Evolutionary conservation across 805 yeast genomes (phyloP), one percentile per base, ranked within the genome.

Genomic region (Metschnikowia chrysomelidarum): DNA sequence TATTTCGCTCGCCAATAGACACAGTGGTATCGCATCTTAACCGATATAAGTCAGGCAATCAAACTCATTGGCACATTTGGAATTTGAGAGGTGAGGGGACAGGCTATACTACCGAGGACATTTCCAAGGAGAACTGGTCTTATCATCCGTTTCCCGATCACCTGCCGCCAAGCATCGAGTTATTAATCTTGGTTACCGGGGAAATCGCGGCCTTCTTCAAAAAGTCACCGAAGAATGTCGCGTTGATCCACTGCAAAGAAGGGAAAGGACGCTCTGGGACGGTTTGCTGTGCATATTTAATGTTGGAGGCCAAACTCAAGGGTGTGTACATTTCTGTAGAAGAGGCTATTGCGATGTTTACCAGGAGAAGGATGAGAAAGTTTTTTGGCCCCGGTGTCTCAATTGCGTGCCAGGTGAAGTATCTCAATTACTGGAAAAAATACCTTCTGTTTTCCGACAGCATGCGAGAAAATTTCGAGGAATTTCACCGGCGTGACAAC

Each of bases 231-330:
- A 39, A 58, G 0, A 69, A 73, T 36, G 78, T 82, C 2, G 88
- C 85, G 0, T 69, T 85, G 0, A 57, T 91, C 6, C 97, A 91
- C 54, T 91, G 98, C 55, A 80, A 83, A 51, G 85, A 86, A 45
- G 98, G 98, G 0, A 88, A 87, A 58, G 98, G 98, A 0, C 65
- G 98, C 18, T 81, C 95, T 0, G 97, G 98, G 0, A 71, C 88
- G 2, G 59, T 87, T 1, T 74, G 75, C 5, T 76, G 85, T 41
- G 86, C 88, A 0, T 83, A 78, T 51, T 56, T 89, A 43, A 80
- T 88, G 75, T 68, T 66, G 30, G 38, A 44, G 15, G 43, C 49
- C 9, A 34, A 32, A 23, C 14, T 24, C n/a, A 23, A 34, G 8
- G 51, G 51, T 2, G 26, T 30, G 5, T 21, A 19, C 5, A 34